A percentile compares a stretch with the other conserved stretches of the same genome.
Evolutionary conservation across 2,329 filamentous ascomycete genomes (phyloP).

Genomic region (Chrysoporthe cubensis): DNA sequence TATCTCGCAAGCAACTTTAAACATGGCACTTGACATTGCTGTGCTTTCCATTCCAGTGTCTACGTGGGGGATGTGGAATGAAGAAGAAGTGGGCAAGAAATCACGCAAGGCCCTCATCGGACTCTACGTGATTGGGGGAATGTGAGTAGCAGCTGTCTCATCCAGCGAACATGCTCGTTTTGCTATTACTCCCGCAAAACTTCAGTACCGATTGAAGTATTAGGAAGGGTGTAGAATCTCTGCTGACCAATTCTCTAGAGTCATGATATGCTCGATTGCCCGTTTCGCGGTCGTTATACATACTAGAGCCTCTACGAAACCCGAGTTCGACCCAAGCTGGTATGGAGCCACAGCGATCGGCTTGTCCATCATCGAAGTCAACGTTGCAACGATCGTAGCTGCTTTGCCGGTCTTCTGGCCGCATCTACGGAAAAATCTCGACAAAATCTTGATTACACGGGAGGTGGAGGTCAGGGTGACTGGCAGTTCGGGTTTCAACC

Average conservation of each 20-base stretch:
- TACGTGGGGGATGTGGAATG: slow-evolving; percentile 19
- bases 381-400: slow-evolving; percentile 35
- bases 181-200: not conserved
- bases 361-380: slow-evolving; percentile 35
- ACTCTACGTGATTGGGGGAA: slow-evolving; percentile 21
- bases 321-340: slow-evolving; percentile 35
- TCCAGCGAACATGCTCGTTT: not conserved
- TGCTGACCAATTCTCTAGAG: slow-evolving; percentile 19
- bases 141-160: slow-evolving; percentile 26
- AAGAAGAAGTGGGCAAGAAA: slow-evolving; percentile 12
- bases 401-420: slow-evolving; percentile 39
- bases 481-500: not conserved
- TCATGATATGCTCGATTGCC: slow-evolving; percentile 32
- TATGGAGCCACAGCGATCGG: slow-evolving; percentile 34
- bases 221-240: not conserved
- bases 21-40: slow-evolving; percentile 22
- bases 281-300: slow-evolving; percentile 32
- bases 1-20: slow-evolving; percentile 19
- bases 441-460: slow-evolving; percentile 35
- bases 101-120: slow-evolving; percentile 14
- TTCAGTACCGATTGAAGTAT: no score
- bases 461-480: slow-evolving; percentile 33
- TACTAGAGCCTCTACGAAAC: slow-evolving; percentile 30
- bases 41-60: slow-evolving; percentile 21
- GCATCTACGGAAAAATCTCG: slow-evolving; percentile 32